phyloP scores from a whole-genome alignment of 495 filamentous ascomycete species.

The Rhizodiscina lignyota region DNA sequence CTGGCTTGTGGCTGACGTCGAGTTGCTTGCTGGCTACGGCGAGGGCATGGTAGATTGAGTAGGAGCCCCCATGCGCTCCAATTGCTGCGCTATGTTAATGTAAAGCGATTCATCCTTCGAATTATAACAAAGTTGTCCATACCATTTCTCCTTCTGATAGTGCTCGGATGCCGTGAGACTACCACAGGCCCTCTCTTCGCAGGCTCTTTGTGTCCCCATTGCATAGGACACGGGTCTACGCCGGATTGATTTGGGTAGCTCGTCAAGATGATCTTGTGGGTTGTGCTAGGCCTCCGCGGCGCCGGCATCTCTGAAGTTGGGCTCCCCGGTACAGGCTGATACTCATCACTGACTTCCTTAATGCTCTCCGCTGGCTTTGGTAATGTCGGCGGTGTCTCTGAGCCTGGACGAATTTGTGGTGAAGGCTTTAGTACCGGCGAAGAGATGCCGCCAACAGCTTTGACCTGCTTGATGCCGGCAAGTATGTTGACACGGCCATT shows the following conservation, averaged over 20 bases:
- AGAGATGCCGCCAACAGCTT: slow-evolving; percentile 28
- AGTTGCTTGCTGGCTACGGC: slow-evolving; percentile 86
- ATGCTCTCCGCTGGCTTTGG: slow-evolving; percentile 9
- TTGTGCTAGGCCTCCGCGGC: slow-evolving; percentile 16
- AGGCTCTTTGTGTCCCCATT: slow-evolving; percentile 73
- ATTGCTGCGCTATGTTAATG: slow-evolving; percentile 24
- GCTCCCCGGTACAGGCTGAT: no score
- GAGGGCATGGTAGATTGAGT: slow-evolving; percentile 89
- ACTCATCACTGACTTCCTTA: slow-evolving; percentile 9
- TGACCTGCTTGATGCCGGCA: slow-evolving; percentile 35
- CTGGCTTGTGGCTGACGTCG: slow-evolving; percentile 67
- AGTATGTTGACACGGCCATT: slow-evolving; percentile 48
- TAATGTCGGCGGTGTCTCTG: slow-evolving; percentile 1
- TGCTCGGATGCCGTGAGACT: slow-evolving; percentile 58
- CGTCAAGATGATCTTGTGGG: slow-evolving; percentile 57
- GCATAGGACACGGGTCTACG: slow-evolving; percentile 74
- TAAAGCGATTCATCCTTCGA: neutral
- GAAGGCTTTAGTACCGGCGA: neutral
- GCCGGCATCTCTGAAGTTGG: no score
- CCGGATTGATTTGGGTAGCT: slow-evolving; percentile 91
- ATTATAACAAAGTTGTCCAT: slow-evolving; percentile 20
- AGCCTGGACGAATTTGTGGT: neutral
- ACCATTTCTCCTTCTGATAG: slow-evolving; percentile 77
- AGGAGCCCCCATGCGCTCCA: slow-evolving; percentile 90
- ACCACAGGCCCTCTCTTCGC: slow-evolving; percentile 71